Conservation (phyloP, 2,329 filamentous ascomycete species). For the Aureobasidium mangrovei region DNA sequence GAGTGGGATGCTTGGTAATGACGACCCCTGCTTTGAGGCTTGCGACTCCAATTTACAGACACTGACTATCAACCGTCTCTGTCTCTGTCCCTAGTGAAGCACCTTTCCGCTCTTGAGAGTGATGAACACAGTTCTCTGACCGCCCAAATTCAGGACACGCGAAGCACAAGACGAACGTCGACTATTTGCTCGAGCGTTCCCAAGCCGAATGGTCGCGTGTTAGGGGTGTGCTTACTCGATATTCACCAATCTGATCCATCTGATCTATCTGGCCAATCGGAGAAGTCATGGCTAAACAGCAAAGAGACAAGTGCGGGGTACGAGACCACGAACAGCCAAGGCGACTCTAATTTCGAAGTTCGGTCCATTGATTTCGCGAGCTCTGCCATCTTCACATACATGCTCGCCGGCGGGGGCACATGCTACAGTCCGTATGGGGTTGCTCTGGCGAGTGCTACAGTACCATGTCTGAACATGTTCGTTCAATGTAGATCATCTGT, state of each 20-base stretch:
- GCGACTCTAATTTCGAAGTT: not conserved
- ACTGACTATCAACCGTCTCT: no score
- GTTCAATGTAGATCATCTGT: not conserved
- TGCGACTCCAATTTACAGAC: no score
- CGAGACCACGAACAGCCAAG: not conserved
- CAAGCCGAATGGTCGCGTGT: not conserved
- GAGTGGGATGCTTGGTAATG: not conserved
- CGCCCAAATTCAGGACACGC: no score
- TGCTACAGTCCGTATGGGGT: constrained; percentile 1
- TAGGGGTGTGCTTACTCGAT: not conserved
- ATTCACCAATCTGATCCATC: not conserved
- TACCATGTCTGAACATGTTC: not conserved
- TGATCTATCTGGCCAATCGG: not conserved
- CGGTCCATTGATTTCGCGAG: constrained; percentile 1
- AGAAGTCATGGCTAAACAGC: not conserved
- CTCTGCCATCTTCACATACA: not conserved
- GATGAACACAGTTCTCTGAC: no score
- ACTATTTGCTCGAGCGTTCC: no score
- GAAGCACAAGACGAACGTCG: no score
- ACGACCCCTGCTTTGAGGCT: no score
- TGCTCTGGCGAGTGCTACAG: not conserved
- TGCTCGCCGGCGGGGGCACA: constrained; percentile 7
- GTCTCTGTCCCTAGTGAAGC: no score
- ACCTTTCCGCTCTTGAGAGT: no score
- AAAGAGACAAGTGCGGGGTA: constrained; percentile 5